Evolutionary conservation across 2,329 filamentous ascomycete species (phyloP).

Genomic region (Neophaeococcomyces mojaviensis): DNA sequence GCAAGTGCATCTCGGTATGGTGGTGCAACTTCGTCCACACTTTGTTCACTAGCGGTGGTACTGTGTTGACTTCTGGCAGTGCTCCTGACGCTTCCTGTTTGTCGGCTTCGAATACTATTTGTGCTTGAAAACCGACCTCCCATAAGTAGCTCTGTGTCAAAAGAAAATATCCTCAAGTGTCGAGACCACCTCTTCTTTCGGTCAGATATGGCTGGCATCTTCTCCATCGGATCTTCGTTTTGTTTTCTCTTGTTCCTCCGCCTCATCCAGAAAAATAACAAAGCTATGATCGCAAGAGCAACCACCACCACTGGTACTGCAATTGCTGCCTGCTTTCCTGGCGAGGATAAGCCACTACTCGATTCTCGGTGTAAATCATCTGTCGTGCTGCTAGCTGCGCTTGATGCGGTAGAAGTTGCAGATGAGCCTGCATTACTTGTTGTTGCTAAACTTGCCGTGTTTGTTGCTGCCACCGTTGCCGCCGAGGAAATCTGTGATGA

Average conservation of each 20-base stretch:
- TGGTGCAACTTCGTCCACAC: conserved; percentile 21
- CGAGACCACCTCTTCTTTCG: conserved; percentile 21
- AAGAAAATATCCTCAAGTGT: conserved; percentile 22
- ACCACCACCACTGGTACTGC: conserved; percentile 21
- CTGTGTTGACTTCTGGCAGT: conserved; percentile 11
- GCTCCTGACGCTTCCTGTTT: conserved; percentile 18
- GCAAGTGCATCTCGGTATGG: conserved; percentile 21
- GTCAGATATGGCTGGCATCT: conserved; percentile 4
- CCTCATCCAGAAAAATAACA: conserved; percentile 19
- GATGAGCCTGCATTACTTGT: not conserved
- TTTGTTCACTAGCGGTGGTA: conserved; percentile 18
- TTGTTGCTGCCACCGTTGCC: too few species aligned
- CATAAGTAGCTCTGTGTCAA: conserved; percentile 23
- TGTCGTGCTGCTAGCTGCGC: conserved; percentile 3
- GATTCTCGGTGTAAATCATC: conserved; percentile 12
- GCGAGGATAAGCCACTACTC: conserved; percentile 18
- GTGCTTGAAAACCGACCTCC: conserved; percentile 22
- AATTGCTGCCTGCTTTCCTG: conserved; percentile 20
- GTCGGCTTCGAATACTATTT: conserved; percentile 22
- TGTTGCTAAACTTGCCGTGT: not conserved
- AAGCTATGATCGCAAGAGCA: conserved; percentile 12
- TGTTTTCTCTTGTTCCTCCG: conserved; percentile 14
- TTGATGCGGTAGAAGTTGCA: not conserved
- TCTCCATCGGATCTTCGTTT: conserved; percentile 8
- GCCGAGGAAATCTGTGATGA: not conserved